These are phyloP conservation scores for Candida germanica DNA, from an alignment of 805 yeast genomes.

Conservation along the genomic window DNA sequence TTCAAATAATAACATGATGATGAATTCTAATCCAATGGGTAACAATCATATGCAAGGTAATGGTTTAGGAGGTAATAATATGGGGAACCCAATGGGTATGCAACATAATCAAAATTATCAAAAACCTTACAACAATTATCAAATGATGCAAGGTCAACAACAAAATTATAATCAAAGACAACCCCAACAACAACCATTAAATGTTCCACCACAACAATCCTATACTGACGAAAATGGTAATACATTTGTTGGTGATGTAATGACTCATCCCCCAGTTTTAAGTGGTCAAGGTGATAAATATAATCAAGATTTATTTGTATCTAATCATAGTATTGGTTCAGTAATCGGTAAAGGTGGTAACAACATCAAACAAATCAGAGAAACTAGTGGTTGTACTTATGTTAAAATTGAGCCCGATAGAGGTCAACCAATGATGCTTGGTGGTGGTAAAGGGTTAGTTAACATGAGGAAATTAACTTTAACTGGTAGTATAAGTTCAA, in stretches of 20 bases:
- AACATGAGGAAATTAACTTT: conserved; percentile 58
- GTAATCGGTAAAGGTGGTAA: conserved; percentile 87
- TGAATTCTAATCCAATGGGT: background rate
- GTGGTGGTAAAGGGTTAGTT: conserved; percentile 42
- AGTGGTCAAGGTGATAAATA: conserved; percentile 45
- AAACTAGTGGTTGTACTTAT: conserved; percentile 66
- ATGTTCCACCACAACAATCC: conserved; percentile 29
- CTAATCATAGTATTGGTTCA: conserved; percentile 75
- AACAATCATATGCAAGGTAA: background rate
- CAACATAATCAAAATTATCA: conserved; percentile 7
- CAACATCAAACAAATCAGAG: conserved; percentile 73
- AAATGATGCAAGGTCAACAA: conserved; percentile 5
- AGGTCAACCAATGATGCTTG: conserved; percentile 47
- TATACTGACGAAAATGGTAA: conserved; percentile 45
- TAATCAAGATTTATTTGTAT: conserved; percentile 70
- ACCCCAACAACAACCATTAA: conserved; percentile 20
- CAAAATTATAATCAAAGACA: conserved; percentile 12
- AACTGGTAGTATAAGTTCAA: conserved; percentile 63
- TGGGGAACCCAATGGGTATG: conserved; percentile 4
- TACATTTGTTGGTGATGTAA: conserved; percentile 42
- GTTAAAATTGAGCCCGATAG: conserved; percentile 66
- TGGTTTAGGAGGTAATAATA: too few relatives aligned
- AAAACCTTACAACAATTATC: conserved; percentile 18
- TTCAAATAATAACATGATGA: conserved; percentile 5
- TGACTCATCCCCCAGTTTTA: conserved; percentile 37